Percentiles rank a stretch among this genome's conserved stretches.
Evolutionary conservation across 2,329 filamentous ascomycete species (phyloP).

Genomic region (Paramyrothecium sp.): DNA sequence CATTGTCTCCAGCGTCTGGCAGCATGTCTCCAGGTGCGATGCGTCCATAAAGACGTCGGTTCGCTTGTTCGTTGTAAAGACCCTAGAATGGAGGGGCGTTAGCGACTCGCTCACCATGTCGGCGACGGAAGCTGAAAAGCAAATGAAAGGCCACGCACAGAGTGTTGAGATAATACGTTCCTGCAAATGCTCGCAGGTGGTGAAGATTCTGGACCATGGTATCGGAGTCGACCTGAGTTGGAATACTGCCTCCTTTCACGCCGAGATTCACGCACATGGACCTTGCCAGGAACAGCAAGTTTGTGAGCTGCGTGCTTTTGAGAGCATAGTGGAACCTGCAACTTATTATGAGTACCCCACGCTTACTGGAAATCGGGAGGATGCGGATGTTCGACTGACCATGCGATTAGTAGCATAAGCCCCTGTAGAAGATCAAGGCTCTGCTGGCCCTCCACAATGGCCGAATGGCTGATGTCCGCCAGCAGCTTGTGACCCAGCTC

Average conservation of each 20-base stretch:
- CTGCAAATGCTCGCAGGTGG: slow-evolving; percentile 45
- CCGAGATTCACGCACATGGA: slow-evolving; percentile 43
- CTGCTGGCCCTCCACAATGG: slow-evolving; percentile 38
- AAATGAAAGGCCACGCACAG: slow-evolving; percentile 29
- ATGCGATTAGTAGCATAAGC: slow-evolving; percentile 42
- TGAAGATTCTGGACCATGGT: slow-evolving; percentile 33
- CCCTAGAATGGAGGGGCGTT: slow-evolving; percentile 18
- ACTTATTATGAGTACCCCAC: slow-evolving; percentile 9
- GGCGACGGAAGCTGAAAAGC: background rate
- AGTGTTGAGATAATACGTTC: slow-evolving; percentile 49
- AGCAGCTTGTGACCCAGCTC: slow-evolving; percentile 42
- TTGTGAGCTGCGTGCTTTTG: slow-evolving; percentile 48
- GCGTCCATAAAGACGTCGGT: slow-evolving; percentile 48
- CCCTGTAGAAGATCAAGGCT: slow-evolving; percentile 47
- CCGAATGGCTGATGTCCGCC: slow-evolving; percentile 37
- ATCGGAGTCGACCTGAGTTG: slow-evolving; percentile 17
- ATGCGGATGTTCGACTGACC: slow-evolving; percentile 29
- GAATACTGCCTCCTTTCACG: slow-evolving; percentile 21
- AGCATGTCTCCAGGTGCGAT: slow-evolving; percentile 40
- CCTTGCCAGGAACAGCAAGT: slow-evolving; percentile 45
- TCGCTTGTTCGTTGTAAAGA: slow-evolving; percentile 45
- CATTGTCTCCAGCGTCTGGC: slow-evolving; percentile 37
- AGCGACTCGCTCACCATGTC: background rate
- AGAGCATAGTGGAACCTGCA: slow-evolving; percentile 45
- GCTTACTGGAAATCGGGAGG: background rate